A percentile compares a stretch with the other conserved stretches of the same genome.
Evolutionary conservation across 768 basidiomycete genomes (phyloP).

Genomic region (Auriscalpium microsporum): DNA sequence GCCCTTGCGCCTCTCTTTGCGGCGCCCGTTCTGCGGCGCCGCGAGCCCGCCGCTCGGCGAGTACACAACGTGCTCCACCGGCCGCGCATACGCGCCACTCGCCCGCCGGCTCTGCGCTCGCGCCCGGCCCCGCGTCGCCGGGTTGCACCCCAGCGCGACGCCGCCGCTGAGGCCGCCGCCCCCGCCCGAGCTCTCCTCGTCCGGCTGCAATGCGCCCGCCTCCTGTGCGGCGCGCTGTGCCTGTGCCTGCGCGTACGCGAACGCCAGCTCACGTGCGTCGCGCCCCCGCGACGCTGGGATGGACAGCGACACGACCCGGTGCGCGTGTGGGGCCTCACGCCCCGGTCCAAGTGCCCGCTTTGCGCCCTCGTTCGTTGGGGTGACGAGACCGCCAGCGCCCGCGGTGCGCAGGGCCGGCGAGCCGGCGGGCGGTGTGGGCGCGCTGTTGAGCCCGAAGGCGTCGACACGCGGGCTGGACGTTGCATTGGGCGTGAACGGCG

Average conservation of each 20-base stretch:
- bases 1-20: not conserved
- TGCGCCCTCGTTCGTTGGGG: too few relatives aligned
- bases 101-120: conserved; percentile 3
- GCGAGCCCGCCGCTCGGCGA: conserved; percentile 4
- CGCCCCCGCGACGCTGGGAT: not conserved
- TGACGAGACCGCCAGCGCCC: too few relatives aligned
- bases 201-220: not conserved
- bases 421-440: conserved; percentile 2
- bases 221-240: conserved; percentile 4
- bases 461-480: conserved; percentile 12
- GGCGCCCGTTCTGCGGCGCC: not conserved
- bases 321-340: not conserved
- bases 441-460: not conserved
- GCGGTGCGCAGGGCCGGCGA: too few relatives aligned
- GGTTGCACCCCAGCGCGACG: conserved; percentile 8
- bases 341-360: too few relatives aligned
- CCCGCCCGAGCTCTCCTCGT: conserved; percentile 7
- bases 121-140: conserved; percentile 5
- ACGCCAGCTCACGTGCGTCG: not conserved
- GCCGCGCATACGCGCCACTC: conserved; percentile 8
- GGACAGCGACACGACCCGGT: conserved; percentile 2
- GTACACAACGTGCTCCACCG: conserved; percentile 11
- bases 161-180: conserved; percentile 7
- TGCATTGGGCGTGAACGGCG: conserved; percentile 11
- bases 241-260: conserved; percentile 3